Evolutionary conservation across 2,329 filamentous ascomycete genomes (phyloP).

Genomic region (Colletotrichum tanaceti): DNA sequence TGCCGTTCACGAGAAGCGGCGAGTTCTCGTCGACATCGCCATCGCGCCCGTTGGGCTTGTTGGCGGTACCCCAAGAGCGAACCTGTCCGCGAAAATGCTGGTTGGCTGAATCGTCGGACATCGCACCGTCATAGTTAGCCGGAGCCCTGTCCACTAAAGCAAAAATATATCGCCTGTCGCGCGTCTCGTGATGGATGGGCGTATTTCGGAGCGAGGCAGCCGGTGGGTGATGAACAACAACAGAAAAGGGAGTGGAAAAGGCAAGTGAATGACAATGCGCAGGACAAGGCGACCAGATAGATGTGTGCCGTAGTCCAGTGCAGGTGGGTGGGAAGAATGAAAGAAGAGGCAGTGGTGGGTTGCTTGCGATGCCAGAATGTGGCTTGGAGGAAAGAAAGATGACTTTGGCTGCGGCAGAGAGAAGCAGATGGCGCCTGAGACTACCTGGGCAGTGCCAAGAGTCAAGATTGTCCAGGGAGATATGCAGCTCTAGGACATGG

Average conservation of each 20-base stretch:
- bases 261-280: slow-evolving; percentile 33
- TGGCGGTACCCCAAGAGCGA: slow-evolving; percentile 43
- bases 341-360: slow-evolving; percentile 23
- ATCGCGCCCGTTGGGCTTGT: slow-evolving; percentile 42
- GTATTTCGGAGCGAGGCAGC: slow-evolving; percentile 15
- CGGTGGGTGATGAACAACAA: slow-evolving; percentile 8
- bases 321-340: slow-evolving; percentile 23
- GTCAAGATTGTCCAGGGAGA: slow-evolving; percentile 22
- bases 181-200: background rate
- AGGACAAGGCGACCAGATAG: slow-evolving; percentile 29
- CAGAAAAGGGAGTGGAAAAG: slow-evolving; percentile 30
- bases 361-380: slow-evolving; percentile 29
- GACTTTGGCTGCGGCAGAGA: slow-evolving; percentile 9
- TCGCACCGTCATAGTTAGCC: slow-evolving; percentile 50
- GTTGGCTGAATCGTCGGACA: slow-evolving; percentile 46
- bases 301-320: slow-evolving; percentile 11
- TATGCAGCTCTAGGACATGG: slow-evolving; percentile 26
- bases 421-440: slow-evolving; percentile 3
- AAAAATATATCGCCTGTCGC: slow-evolving; percentile 25
- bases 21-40: slow-evolving; percentile 52
- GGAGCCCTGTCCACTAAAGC: slow-evolving; percentile 20
- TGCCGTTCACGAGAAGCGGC: slow-evolving; percentile 55
- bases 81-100: slow-evolving; percentile 46
- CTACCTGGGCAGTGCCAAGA: slow-evolving; percentile 27
- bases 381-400: slow-evolving; percentile 34